These are phyloP conservation scores for Cardiospermum halicacabum DNA, from an alignment of 345 rosid species.

Conservation along the genomic window DNA sequence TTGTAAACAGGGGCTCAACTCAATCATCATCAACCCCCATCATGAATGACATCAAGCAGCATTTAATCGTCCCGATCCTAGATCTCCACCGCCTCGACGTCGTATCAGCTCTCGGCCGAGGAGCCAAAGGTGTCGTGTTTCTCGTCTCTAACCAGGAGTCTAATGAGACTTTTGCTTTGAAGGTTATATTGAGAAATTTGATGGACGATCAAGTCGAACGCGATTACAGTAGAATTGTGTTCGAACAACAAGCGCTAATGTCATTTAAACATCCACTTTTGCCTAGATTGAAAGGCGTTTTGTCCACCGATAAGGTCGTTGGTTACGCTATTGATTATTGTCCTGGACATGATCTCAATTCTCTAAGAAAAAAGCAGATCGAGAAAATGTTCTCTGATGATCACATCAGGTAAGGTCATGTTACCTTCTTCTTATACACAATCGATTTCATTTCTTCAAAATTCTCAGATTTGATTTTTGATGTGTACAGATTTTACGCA, in stretches of 20 bases:
- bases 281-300: constrained; percentile 66
- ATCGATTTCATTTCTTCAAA: neutral
- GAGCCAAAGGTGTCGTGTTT: constrained; percentile 92
- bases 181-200: constrained; percentile 58
- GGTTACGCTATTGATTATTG: constrained; percentile 91
- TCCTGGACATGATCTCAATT: constrained; percentile 63
- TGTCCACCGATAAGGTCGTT: constrained; percentile 60
- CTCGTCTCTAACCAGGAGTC: constrained; percentile 32
- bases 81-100: constrained; percentile 39
- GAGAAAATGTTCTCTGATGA: constrained; percentile 79
- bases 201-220: constrained; percentile 47
- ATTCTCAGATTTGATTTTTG: neutral
- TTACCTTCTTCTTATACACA: neutral
- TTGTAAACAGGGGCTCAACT: neutral
- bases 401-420: constrained; percentile 44
- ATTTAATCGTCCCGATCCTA: constrained; percentile 26
- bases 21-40: neutral
- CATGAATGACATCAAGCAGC: constrained; percentile 10
- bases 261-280: constrained; percentile 64
- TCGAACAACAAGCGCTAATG: constrained; percentile 61
- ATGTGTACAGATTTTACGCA: constrained; percentile 63
- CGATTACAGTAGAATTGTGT: constrained; percentile 50
- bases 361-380: constrained; percentile 52
- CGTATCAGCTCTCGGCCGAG: constrained; percentile 67
- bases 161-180: constrained; percentile 55